A percentile compares a stretch with the other conserved stretches of the same genome.
Conservation (phyloP, 495 filamentous ascomycete genomes). For the Aspergillus ostianus region DNA sequence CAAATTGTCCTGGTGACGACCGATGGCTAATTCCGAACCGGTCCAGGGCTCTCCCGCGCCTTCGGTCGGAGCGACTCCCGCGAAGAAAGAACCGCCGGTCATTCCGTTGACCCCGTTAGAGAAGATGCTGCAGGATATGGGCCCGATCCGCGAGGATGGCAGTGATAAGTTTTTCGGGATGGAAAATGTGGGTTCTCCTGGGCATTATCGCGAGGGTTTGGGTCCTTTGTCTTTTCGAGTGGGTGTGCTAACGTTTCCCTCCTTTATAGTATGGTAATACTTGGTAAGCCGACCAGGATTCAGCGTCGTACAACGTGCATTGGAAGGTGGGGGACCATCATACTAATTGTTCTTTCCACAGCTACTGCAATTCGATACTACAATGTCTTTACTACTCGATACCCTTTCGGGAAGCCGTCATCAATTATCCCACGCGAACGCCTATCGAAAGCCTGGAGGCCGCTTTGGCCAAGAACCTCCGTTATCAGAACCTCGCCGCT, state of each 20-base stretch:
- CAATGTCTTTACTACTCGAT: conserved; percentile 96
- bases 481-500: conserved; percentile 46
- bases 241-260: conserved; percentile 21
- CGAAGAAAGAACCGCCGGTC: conserved; percentile 71
- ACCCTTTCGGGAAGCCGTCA: conserved; percentile 90
- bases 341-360: conserved; percentile 32
- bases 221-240: background rate
- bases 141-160: conserved; percentile 77
- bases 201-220: conserved; percentile 8
- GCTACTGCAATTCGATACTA: conserved; percentile 96
- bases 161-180: conserved; percentile 98
- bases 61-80: conserved; percentile 38
- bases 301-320: background rate
- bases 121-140: conserved; percentile 76
- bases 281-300: conserved; percentile 58
- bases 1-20: background rate
- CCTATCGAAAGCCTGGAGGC: conserved; percentile 53
- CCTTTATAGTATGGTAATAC: conserved; percentile 89
- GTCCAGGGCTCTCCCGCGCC: conserved; percentile 42
- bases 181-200: conserved; percentile 75
- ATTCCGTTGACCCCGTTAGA: conserved; percentile 75
- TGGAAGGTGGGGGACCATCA: background rate
- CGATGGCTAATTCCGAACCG: conserved; percentile 14
- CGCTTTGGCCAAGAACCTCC: conserved; percentile 42
- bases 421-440: conserved; percentile 78